Base-by-base conservation (phyloP, 495 filamentous ascomycete species). In the Chaetomium tenue region DNA sequence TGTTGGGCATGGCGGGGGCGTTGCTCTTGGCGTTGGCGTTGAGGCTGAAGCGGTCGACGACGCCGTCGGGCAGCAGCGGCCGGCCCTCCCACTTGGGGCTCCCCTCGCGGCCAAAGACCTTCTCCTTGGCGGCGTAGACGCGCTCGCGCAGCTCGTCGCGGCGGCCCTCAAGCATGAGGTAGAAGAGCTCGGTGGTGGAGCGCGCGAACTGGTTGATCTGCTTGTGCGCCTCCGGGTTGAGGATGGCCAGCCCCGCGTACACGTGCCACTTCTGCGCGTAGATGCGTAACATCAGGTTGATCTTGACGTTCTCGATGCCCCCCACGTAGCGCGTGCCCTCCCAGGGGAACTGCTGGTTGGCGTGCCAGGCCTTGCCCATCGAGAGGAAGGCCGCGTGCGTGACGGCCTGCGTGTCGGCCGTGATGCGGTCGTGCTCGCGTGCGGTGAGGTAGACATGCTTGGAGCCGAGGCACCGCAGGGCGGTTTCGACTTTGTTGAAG, bases 201-300 rank as follows among this genome's bases (percentile, higher is more conserved):
- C 87, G 80, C 22, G 94, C 93, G 75, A 98, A 98, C 78, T 97
- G 92, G 60, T 87, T 81, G 71, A 98, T 98, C 75, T 98, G 94
- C 75, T 87, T 81, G 73, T 91, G 91, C 2, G 94, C 94, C 25
- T 89, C 86, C 5, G 93, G 92, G 74, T 98, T 98, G 46, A 98
- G 83, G 75, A 98, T 98, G 7, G 95, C 94, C 8, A 98, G 87
- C 5, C 94, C 94, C 39, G 94, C 94, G 75, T 98, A 98, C 61
- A 98, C 94, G 76, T 98, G 94, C 94, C 94, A 98, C 76, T 97
- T 98, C 75, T 96, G 95, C 63, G 89, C 88, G 78, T 97, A 98
- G 75, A 98, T 98, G 69, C 94, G 91, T 65, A 98, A 77, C 46
- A 91, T 98, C 65, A 97, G 86, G 76, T 98, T 98, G 77, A 97